Evolutionary conservation across 495 filamentous ascomycete species (phyloP).

Genomic region (Cladorrhinum samala): DNA sequence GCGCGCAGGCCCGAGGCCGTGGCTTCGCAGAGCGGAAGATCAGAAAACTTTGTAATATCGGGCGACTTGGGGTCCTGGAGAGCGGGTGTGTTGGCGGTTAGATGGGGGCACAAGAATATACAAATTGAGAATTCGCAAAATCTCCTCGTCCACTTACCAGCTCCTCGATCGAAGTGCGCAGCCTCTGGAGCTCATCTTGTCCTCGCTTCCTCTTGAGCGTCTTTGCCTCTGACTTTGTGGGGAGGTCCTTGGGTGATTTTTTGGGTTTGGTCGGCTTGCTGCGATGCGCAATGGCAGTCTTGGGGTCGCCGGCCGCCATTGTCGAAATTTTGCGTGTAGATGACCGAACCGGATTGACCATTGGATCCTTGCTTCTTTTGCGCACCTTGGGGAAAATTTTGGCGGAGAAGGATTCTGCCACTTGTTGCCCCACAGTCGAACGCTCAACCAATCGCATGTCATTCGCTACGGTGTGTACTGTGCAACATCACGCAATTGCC

Average conservation of each 20-base stretch:
- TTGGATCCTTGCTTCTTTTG: not conserved
- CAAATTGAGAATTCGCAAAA: no score
- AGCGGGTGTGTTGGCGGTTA: no score
- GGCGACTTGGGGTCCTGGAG: slow-evolving; percentile 40
- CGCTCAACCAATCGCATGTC: not conserved
- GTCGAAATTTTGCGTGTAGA: not conserved
- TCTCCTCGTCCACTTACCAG: slow-evolving; percentile 23
- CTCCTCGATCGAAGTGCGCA: slow-evolving; percentile 41
- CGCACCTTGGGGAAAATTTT: slow-evolving; percentile 23
- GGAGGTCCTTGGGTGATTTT: slow-evolving; percentile 10
- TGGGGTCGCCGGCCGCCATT: slow-evolving; percentile 19
- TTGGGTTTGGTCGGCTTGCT: slow-evolving; percentile 10
- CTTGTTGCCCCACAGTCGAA: slow-evolving; percentile 17
- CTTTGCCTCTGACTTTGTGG: slow-evolving; percentile 29
- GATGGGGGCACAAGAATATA: no score
- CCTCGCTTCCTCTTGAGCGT: slow-evolving; percentile 41
- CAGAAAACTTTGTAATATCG: slow-evolving; percentile 56
- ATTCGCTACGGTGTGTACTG: no score
- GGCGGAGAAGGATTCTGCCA: slow-evolving; percentile 34
- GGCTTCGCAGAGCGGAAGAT: slow-evolving; percentile 81
- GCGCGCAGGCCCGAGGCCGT: slow-evolving; percentile 73
- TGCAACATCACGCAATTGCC: no score
- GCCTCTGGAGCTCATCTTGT: slow-evolving; percentile 51
- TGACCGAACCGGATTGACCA: not conserved
- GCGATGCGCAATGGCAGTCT: slow-evolving; percentile 13